Percentiles rank a stretch among this genome's conserved stretches.
phyloP scores from a whole-genome alignment of 306 rosid genomes.

The Ormosia emarginata region DNA sequence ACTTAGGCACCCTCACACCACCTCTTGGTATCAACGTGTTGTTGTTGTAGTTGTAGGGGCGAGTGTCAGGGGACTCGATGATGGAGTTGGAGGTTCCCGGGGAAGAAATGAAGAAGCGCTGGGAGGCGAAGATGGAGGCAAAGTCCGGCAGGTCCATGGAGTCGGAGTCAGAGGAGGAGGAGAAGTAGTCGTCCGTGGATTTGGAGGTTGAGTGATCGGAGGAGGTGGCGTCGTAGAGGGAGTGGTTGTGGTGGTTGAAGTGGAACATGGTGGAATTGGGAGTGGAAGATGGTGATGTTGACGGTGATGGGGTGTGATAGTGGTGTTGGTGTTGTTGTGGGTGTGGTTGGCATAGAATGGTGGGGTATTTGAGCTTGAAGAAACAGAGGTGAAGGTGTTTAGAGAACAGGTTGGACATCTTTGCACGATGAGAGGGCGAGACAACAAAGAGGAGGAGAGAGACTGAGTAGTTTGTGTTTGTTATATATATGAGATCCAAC shows the following conservation, averaged over 20 bases:
- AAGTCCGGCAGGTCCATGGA: conserved; percentile 54
- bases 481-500: too few species aligned
- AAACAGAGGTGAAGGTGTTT: conserved; percentile 63
- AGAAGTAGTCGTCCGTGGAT: conserved; percentile 32
- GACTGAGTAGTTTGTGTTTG: neutral
- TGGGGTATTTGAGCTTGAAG: conserved; percentile 63
- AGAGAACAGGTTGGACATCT: conserved; percentile 51
- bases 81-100: conserved; percentile 92
- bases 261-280: conserved; percentile 17
- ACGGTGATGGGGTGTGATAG: neutral
- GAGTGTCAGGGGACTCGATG: conserved; percentile 45
- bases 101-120: conserved; percentile 88
- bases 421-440: neutral
- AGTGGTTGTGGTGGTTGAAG: neutral
- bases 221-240: neutral
- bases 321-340: conserved; percentile 25
- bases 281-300: conserved; percentile 8
- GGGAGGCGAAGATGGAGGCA: conserved; percentile 63
- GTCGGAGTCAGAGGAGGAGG: conserved; percentile 31
- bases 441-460: neutral
- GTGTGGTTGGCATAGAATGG: conserved; percentile 34
- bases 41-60: neutral
- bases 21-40: conserved; percentile 8
- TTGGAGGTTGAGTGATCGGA: conserved; percentile 23
- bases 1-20: conserved; percentile 57